Percentiles rank a stretch among this genome's conserved stretches.
Evolutionary conservation across 805 yeast genomes (phyloP).

Genomic region (Lipomyces yamanashiensis): DNA sequence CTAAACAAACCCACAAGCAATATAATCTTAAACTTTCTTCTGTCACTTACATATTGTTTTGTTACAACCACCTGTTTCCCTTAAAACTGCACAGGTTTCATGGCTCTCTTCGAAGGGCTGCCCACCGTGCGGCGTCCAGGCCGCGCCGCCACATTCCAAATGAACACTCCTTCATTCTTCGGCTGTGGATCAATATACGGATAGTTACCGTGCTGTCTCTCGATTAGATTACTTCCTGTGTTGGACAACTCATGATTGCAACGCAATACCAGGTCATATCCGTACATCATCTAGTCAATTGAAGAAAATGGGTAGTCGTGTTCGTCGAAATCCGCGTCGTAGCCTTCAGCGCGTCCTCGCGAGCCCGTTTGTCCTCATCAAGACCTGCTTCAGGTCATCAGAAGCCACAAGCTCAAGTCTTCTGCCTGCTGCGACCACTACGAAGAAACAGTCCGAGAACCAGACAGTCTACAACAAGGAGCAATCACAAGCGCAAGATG

Average conservation of each 20-base stretch:
- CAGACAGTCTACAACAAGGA: not conserved
- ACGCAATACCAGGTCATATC: not conserved
- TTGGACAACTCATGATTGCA: not conserved
- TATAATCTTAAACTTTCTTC: no score
- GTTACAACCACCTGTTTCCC: not conserved
- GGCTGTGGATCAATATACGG: not conserved
- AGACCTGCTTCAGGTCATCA: slow-evolving; percentile 1
- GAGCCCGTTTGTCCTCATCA: slow-evolving; percentile 5
- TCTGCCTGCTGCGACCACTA: not conserved
- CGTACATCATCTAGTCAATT: not conserved
- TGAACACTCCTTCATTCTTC: slow-evolving; percentile 1
- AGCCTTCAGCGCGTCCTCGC: slow-evolving; percentile 1
- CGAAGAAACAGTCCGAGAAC: not conserved
- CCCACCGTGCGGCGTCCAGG: slow-evolving; percentile 7
- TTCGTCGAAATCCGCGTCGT: not conserved
- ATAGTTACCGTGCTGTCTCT: not conserved
- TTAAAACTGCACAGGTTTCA: not conserved
- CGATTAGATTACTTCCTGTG: not conserved
- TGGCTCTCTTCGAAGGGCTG: not conserved
- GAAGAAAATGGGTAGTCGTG: slow-evolving; percentile 1
- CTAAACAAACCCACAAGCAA: no score
- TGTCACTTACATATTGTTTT: no score
- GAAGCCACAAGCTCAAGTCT: not conserved
- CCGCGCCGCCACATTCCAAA: slow-evolving; percentile 4
- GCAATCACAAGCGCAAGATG: not conserved